phyloP scores from a whole-genome alignment of 495 filamentous ascomycete species.

The Aspergillus bertholletiae region DNA sequence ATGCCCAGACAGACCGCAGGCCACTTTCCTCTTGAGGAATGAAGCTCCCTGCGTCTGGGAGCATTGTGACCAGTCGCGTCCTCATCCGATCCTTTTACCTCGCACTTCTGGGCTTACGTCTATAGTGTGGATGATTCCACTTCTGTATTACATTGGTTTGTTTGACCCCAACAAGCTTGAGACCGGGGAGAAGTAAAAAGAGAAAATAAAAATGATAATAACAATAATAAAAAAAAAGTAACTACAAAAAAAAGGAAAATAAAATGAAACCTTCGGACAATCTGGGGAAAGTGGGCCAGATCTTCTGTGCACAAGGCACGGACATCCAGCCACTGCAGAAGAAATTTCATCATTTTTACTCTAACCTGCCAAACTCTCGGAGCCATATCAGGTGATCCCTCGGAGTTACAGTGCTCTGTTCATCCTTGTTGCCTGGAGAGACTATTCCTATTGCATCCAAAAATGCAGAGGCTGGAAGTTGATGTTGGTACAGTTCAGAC shows the following conservation, averaged over 20 bases:
- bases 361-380: neutral
- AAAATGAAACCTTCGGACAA: constrained; percentile 18
- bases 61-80: constrained; percentile 11
- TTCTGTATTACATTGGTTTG: neutral
- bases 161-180: neutral
- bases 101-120: neutral
- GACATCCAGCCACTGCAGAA: constrained; percentile 34
- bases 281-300: constrained; percentile 47
- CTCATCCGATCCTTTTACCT: neutral
- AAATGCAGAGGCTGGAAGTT: neutral
- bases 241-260: constrained; percentile 3
- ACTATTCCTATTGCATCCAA: neutral
- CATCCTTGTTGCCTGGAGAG: neutral
- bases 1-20: constrained; percentile 12
- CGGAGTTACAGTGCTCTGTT: neutral
- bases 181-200: neutral
- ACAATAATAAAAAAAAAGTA: constrained; percentile 9
- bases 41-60: constrained; percentile 7
- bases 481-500: neutral
- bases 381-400: neutral
- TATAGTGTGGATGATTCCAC: neutral
- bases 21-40: constrained; percentile 10
- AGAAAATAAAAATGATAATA: constrained; percentile 5
- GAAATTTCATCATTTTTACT: constrained; percentile 8
- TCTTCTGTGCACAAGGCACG: constrained; percentile 34